Evolutionary conservation across 257 asterid genomes (phyloP).

Genomic region (Haberlea rhodopensis): DNA sequence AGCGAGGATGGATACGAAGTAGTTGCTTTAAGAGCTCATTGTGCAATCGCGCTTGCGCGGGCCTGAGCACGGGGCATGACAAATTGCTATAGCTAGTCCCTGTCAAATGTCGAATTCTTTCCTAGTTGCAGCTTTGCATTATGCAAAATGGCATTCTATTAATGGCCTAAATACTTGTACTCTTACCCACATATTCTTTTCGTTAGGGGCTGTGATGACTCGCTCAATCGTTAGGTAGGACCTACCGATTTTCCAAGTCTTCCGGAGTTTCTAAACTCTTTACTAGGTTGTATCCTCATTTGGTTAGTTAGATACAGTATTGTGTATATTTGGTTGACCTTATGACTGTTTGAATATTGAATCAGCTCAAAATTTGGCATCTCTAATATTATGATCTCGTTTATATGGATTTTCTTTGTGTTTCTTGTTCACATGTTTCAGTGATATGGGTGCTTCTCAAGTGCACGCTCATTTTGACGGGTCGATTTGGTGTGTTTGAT

Average conservation of each 20-base stretch:
- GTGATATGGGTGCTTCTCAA: too few species aligned
- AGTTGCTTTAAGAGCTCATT: too few species aligned
- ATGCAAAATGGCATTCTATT: not conserved
- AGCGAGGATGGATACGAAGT: too few species aligned
- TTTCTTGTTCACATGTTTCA: too few species aligned
- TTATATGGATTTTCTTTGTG: too few species aligned
- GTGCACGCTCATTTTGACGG: too few species aligned
- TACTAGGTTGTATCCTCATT: conserved; percentile 7
- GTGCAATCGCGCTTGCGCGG: too few species aligned
- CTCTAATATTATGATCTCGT: too few species aligned
- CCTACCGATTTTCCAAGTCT: conserved; percentile 12
- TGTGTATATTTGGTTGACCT: conserved; percentile 35
- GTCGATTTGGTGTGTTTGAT: too few species aligned
- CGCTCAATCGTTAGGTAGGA: conserved; percentile 11
- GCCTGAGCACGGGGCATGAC: too few species aligned
- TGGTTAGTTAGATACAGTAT: conserved; percentile 18
- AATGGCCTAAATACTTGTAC: not conserved
- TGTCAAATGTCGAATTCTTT: not conserved
- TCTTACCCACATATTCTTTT: not conserved
- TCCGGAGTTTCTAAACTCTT: conserved; percentile 5
- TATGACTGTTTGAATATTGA: conserved; percentile 18
- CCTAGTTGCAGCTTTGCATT: not conserved
- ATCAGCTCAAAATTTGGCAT: too few species aligned
- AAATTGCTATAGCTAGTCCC: too few species aligned
- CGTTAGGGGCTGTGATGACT: conserved; percentile 22